Base-by-base conservation (phyloP, 2,329 filamentous ascomycete species). In the Daldinia sp. region DNA sequence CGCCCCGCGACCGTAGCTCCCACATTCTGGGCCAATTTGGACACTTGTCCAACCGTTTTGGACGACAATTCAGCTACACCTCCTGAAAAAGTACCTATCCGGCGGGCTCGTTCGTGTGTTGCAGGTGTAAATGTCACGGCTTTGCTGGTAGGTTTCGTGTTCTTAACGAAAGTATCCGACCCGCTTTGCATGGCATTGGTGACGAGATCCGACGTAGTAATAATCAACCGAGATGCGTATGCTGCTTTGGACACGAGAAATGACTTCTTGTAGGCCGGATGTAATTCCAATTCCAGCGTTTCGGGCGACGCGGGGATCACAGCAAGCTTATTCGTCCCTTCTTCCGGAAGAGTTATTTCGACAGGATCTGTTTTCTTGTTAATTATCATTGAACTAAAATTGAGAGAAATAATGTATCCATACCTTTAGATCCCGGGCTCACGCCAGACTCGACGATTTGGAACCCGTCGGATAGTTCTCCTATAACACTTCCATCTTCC, bases 401-500 rank as follows among this genome's bases (percentile, higher is more conserved):
- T 67, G 61, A 50, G 5, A 45, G 11, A 45, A 37, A n/a, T 3
- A 59, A n/a, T 21, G 43, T 2, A 50, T 47, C 6, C 83, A 74
- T 81, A 96, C 93, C 91, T 84, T 99, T 98, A 4, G 91, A 94
- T n/a, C 95, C 95, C 13, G 90, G 88, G 74, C 90, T 87, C 65
- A 99, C 83, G 51, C 86, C 82, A 68, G 94, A 87, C 73, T 97
- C 93, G 13, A 94, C 83, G 15, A 97, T 85, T 68, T 93, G 83
- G 72, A 92, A 94, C 15, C 90, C 90, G 60, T 94, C 90, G 60
- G 90, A 88, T 64, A 99, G 81, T 79, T 99, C 94, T 45, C 95
- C 95, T 25, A 99, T 91, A 7, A 99, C 91, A 71, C 92, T 96
- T 53, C 95, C 95, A 78, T 99, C 91, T 75, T 98, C 94, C 77